Percentiles rank a stretch among this genome's conserved stretches.
Evolutionary conservation across 2,329 filamentous ascomycete genomes (phyloP).

Genomic region (Zarea fungicola): DNA sequence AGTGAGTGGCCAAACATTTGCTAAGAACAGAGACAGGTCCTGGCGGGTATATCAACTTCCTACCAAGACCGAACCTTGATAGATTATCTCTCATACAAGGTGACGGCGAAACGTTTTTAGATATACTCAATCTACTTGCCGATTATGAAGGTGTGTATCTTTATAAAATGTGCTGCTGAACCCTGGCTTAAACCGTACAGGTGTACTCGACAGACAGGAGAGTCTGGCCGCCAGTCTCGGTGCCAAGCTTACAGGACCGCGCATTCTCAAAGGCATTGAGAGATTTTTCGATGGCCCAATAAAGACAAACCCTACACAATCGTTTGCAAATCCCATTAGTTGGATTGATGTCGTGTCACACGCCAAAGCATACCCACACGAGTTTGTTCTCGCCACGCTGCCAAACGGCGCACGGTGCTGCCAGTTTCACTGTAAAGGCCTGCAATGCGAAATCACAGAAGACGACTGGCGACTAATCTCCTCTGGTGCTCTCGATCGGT

Average conservation of each 20-base stretch:
- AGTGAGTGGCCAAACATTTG: too few relatives aligned
- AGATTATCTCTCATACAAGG: constrained; percentile 48
- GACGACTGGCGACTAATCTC: constrained; percentile 82
- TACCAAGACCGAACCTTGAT: constrained; percentile 39
- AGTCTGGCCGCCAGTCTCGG: constrained; percentile 81
- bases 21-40: too few relatives aligned
- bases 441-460: constrained; percentile 78
- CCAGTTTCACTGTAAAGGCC: constrained; percentile 76
- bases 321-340: constrained; percentile 58
- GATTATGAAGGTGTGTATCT: constrained; percentile 62
- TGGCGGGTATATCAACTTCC: constrained; percentile 46
- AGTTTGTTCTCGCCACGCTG: constrained; percentile 67
- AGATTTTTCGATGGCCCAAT: constrained; percentile 79
- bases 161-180: constrained; percentile 1
- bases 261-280: constrained; percentile 81
- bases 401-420: constrained; percentile 67
- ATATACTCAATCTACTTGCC: constrained; percentile 65
- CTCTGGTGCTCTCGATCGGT: constrained; percentile 74
- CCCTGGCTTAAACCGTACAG: constrained; percentile 31
- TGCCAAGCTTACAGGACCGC: constrained; percentile 74
- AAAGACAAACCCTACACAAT: constrained; percentile 46
- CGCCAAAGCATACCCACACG: constrained; percentile 71
- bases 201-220: constrained; percentile 77
- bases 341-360: constrained; percentile 87
- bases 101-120: constrained; percentile 63